Evolutionary conservation across 805 yeast genomes (phyloP).

Genomic region (Hanseniaspora thailandica): DNA sequence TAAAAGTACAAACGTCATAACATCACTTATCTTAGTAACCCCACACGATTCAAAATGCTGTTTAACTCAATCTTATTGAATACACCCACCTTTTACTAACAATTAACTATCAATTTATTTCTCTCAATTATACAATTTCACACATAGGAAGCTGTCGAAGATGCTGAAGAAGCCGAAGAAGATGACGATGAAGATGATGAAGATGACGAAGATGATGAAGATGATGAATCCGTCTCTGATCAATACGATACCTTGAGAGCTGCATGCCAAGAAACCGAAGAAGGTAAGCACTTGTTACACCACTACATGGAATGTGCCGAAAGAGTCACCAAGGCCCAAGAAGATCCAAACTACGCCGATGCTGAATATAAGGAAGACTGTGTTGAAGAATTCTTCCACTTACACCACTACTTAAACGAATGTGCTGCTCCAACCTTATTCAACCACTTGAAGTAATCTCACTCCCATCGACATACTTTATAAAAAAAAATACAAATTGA

Average conservation of each 20-base stretch:
- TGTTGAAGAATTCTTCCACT: conserved; percentile 95
- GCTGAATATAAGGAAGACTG: conserved; percentile 88
- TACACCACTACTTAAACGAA: conserved; percentile 85
- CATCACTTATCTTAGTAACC: no score
- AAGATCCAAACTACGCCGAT: conserved; percentile 73
- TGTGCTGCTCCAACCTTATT: conserved; percentile 85
- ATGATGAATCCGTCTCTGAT: conserved; percentile 58
- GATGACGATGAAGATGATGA: conserved; percentile 34
- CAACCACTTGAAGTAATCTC: conserved; percentile 59
- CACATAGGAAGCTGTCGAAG: conserved; percentile 28
- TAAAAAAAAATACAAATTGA: background rate
- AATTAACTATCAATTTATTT: conserved; percentile 15
- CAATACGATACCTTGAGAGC: conserved; percentile 52
- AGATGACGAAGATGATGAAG: conserved; percentile 59
- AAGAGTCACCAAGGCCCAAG: conserved; percentile 80
- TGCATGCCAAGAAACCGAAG: conserved; percentile 57
- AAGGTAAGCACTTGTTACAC: conserved; percentile 65
- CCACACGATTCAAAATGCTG: no score
- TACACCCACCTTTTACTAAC: conserved; percentile 10
- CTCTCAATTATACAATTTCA: conserved; percentile 17
- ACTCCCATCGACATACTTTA: conserved; percentile 10
- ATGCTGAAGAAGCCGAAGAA: conserved; percentile 29
- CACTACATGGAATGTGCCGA: conserved; percentile 91
- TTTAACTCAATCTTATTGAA: no score
- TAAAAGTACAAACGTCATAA: no score